These are phyloP conservation scores for Quercus dentata DNA, from an alignment of 306 rosid species.

Conservation along the genomic window DNA sequence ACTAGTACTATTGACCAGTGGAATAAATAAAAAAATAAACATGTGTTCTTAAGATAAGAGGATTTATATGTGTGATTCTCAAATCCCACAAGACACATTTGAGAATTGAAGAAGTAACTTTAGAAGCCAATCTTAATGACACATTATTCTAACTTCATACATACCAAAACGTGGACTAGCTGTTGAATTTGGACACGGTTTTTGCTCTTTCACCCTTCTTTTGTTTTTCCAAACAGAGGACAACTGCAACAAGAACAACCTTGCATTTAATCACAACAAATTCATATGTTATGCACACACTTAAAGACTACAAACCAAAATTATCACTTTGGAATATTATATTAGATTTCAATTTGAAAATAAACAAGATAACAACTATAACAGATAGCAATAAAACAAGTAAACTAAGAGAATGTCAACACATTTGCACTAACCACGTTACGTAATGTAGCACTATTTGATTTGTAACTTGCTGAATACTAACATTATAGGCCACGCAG, in stretches of 20 bases:
- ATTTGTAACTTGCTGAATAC: neutral
- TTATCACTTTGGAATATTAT: neutral
- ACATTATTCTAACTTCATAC: neutral
- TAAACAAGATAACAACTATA: neutral
- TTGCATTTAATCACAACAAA: neutral
- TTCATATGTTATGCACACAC: neutral
- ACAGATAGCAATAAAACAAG: neutral
- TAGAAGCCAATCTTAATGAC: neutral
- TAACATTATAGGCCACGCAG: too few species aligned
- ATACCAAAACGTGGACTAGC: conserved; percentile 59
- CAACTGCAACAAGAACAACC: conserved; percentile 46
- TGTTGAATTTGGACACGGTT: conserved; percentile 73
- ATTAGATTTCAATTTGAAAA: neutral
- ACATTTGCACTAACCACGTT: neutral
- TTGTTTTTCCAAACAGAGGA: conserved; percentile 84
- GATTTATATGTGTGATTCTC: neutral
- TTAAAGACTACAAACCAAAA: neutral
- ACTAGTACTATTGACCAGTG: neutral
- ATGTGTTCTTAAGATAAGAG: neutral
- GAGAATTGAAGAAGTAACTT: neutral
- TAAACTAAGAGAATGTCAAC: neutral
- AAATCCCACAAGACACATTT: neutral
- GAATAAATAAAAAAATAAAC: neutral
- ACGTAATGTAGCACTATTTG: too few species aligned
- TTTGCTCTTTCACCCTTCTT: conserved; percentile 80